Percentiles rank a stretch among this genome's conserved stretches.
Evolutionary conservation across 805 yeast genomes (phyloP).

Genomic region (Candida succiphila): DNA sequence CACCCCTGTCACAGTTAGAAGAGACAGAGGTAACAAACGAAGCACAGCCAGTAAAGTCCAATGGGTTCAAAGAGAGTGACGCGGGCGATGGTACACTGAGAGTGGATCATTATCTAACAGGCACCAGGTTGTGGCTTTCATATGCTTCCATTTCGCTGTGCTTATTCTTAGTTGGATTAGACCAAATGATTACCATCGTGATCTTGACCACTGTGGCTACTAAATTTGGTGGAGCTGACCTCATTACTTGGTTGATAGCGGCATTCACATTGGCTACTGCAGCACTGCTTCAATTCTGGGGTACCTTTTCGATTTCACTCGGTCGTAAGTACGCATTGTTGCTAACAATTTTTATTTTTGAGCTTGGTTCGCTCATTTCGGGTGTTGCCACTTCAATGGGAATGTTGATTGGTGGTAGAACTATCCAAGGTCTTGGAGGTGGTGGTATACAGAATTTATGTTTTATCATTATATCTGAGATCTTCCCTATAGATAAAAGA

Average conservation of each 20-base stretch:
- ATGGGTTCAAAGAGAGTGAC: constrained; percentile 26
- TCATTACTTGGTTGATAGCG: constrained; percentile 50
- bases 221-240: constrained; percentile 37
- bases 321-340: constrained; percentile 46
- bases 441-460: constrained; percentile 55
- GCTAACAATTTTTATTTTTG: constrained; percentile 41
- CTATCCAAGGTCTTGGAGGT: constrained; percentile 62
- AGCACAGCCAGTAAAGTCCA: no score
- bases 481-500: constrained; percentile 33
- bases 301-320: constrained; percentile 42
- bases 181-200: constrained; percentile 50
- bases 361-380: constrained; percentile 50
- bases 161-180: constrained; percentile 32
- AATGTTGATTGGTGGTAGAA: constrained; percentile 62
- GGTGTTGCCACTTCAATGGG: constrained; percentile 47
- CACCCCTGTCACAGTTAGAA: no score
- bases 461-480: constrained; percentile 47
- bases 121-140: constrained; percentile 6
- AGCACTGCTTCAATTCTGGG: constrained; percentile 45
- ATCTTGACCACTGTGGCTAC: constrained; percentile 38
- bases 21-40: no score
- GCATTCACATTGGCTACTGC: constrained; percentile 48
- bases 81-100: constrained; percentile 29
- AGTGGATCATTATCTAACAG: constrained; percentile 16
- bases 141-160: constrained; percentile 7